Evolutionary conservation across 2,329 filamentous ascomycete genomes (phyloP).

Genomic region (Zelopaecilomyces penicillatus): DNA sequence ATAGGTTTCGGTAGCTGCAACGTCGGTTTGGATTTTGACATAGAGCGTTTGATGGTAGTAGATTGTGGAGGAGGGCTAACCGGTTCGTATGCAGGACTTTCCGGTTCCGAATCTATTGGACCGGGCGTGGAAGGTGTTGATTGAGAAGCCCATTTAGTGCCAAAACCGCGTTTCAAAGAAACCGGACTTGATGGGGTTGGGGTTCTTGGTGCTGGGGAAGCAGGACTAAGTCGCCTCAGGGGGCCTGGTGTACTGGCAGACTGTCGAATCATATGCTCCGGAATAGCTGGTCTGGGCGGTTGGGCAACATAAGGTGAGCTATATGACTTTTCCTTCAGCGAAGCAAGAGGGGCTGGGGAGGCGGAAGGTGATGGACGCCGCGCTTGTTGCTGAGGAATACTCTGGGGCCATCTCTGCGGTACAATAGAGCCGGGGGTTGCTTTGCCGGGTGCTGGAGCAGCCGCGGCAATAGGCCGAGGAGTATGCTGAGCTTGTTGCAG

Average conservation of each 20-base stretch:
- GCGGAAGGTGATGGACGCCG: conserved; percentile 16
- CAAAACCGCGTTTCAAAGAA: conserved; percentile 29
- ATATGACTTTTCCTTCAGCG: conserved; percentile 21
- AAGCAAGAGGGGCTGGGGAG: conserved; percentile 16
- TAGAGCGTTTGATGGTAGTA: conserved; percentile 19
- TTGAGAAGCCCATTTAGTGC: conserved; percentile 51
- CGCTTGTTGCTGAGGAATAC: conserved; percentile 18
- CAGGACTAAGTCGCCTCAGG: conserved; percentile 22
- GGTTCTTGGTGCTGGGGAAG: conserved; percentile 26
- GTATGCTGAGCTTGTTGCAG: conserved; percentile 6
- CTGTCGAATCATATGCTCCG: conserved; percentile 34
- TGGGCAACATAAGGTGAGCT: conserved; percentile 23
- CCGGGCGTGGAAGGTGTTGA: conserved; percentile 51
- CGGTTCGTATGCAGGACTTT: conserved; percentile 49
- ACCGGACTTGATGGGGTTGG: conserved; percentile 22
- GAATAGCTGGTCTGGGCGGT: conserved; percentile 27
- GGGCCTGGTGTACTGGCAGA: conserved; percentile 24
- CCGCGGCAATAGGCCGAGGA: conserved; percentile 22
- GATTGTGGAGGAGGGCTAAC: conserved; percentile 44
- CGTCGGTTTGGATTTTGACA: conserved; percentile 24
- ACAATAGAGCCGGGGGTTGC: neutral
- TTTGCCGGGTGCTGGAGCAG: conserved; percentile 14
- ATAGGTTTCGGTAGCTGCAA: conserved; percentile 20
- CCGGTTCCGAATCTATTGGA: conserved; percentile 27
- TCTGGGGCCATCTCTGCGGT: conserved; percentile 26